A percentile compares a stretch with the other conserved stretches of the same genome.
phyloP scores from a whole-genome alignment of 345 rosid species.

The Syzygium aqueum region DNA sequence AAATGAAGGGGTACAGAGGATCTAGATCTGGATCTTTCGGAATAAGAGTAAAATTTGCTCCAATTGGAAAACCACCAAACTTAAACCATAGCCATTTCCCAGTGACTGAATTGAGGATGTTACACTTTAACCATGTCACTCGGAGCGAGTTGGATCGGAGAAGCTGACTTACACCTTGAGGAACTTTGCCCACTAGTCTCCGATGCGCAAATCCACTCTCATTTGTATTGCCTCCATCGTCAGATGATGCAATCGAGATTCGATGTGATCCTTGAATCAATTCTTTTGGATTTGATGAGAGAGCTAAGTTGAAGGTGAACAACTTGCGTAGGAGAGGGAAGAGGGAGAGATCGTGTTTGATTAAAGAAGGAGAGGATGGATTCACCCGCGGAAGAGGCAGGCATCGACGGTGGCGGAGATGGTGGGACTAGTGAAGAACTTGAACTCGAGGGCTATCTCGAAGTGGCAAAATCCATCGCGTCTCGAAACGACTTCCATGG shows the following conservation, averaged over 20 bases:
- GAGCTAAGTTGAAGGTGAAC: neutral
- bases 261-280: no score
- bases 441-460: rapidly evolving
- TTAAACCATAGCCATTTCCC: no score
- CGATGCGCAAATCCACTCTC: neutral
- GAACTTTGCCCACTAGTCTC: neutral
- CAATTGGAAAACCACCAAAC: no score
- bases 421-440: no score
- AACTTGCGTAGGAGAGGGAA: neutral
- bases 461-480: neutral
- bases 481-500: neutral
- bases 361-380: neutral
- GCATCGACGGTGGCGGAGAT: neutral
- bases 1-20: no score
- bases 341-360: neutral
- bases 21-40: no score
- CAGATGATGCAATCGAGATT: neutral
- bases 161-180: neutral
- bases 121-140: no score
- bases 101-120: no score
- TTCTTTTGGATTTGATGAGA: neutral
- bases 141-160: neutral
- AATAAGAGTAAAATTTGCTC: no score
- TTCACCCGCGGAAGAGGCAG: no score
- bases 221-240: neutral